phyloP scores from a whole-genome alignment of 306 rosid genomes.

The Carpinus fangiana region DNA sequence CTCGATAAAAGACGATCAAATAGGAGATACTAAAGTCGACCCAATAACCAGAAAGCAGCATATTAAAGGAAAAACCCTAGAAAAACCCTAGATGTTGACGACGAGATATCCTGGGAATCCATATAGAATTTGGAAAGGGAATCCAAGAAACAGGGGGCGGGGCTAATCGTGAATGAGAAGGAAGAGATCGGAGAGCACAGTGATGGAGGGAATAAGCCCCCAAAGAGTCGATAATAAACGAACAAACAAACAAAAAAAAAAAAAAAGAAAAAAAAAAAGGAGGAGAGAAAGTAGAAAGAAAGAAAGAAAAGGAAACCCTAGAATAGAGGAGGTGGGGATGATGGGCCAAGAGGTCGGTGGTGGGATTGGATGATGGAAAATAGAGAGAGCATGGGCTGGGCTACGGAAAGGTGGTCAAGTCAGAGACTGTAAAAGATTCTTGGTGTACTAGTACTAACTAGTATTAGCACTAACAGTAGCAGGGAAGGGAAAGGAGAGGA shows the following conservation, averaged over 20 bases:
- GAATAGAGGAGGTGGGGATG: constrained; percentile 35
- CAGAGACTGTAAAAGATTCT: background rate
- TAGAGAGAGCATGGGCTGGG: constrained; percentile 11
- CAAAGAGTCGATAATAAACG: constrained; percentile 15
- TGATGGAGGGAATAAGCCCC: constrained; percentile 11
- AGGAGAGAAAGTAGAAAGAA: background rate
- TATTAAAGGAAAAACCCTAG: constrained; percentile 27
- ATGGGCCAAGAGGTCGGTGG: constrained; percentile 30
- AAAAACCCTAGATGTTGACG: constrained; percentile 28
- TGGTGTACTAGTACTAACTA: background rate
- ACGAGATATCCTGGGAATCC: constrained; percentile 47
- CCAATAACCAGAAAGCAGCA: constrained; percentile 19
- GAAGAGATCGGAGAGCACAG: constrained; percentile 29
- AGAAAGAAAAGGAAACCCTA: constrained; percentile 40
- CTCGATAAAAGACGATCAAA: constrained; percentile 7
- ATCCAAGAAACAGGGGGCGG: constrained; percentile 20
- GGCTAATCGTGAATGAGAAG: constrained; percentile 7
- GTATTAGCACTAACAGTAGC: background rate
- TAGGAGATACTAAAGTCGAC: constrained; percentile 16
- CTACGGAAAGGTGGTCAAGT: background rate
- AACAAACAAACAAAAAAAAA: no score
- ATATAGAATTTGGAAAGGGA: constrained; percentile 21
- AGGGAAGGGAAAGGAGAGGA: constrained; percentile 18
- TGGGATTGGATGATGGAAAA: constrained; percentile 20
- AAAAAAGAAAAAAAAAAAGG: constrained; percentile 7